Percentiles rank a stretch among this genome's conserved stretches.
These are phyloP conservation scores for Teunomyces pallodes DNA, from an alignment of 805 yeast genomes.

Conservation along the genomic window DNA sequence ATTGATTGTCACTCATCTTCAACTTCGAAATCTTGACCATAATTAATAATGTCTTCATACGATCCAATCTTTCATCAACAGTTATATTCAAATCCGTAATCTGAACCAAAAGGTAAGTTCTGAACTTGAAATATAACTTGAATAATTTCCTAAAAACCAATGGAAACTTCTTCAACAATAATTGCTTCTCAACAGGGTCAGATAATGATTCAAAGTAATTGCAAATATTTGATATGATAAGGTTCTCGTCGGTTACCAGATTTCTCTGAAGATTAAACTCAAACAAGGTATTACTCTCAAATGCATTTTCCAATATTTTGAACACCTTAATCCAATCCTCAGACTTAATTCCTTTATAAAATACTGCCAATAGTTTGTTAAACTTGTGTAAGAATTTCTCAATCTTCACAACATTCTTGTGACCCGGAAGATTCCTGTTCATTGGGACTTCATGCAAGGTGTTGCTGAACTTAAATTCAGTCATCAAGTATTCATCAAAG, in stretches of 20 bases:
- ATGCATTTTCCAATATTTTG: conserved; percentile 69
- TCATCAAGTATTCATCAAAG: conserved; percentile 35
- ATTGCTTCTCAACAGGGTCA: conserved; percentile 42
- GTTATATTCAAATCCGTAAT: conserved; percentile 61
- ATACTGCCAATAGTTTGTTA: conserved; percentile 57
- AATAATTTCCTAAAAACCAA: conserved; percentile 63
- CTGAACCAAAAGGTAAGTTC: conserved; percentile 60
- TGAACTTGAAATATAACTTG: conserved; percentile 64
- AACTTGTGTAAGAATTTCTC: conserved; percentile 61
- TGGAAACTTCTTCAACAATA: conserved; percentile 54
- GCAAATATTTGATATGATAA: conserved; percentile 67
- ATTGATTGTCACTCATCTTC: conserved; percentile 56
- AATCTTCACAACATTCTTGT: conserved; percentile 46
- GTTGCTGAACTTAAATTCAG: conserved; percentile 42
- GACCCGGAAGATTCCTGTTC: conserved; percentile 45
- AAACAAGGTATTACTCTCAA: conserved; percentile 59
- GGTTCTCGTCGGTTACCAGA: conserved; percentile 48
- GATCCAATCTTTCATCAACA: conserved; percentile 56
- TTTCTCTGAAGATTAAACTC: conserved; percentile 45
- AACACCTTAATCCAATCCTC: conserved; percentile 79
- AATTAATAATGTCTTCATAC: conserved; percentile 67
- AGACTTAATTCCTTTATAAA: conserved; percentile 55
- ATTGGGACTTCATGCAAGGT: conserved; percentile 45
- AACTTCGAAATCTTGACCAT: conserved; percentile 63
- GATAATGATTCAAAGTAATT: conserved; percentile 62